phyloP scores from a whole-genome alignment of 768 basidiomycete species.

The Mycena vitilis region DNA sequence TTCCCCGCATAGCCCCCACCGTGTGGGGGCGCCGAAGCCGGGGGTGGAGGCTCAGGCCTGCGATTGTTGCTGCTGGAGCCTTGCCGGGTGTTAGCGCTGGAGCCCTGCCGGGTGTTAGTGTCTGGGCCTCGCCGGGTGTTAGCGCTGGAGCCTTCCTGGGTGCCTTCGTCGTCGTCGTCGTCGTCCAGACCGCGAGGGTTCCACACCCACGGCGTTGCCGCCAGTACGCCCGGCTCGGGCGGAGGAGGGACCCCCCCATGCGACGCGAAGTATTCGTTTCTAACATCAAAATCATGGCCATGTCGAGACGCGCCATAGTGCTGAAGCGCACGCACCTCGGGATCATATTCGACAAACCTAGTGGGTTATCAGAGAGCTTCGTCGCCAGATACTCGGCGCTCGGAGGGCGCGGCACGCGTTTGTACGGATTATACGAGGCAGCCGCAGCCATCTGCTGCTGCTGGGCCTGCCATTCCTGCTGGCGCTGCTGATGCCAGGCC shows the following conservation, averaged over 20 bases:
- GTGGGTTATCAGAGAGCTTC: slow-evolving; percentile 67
- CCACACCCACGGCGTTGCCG: slow-evolving; percentile 82
- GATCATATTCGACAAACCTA: slow-evolving; percentile 75
- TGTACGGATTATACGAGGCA: slow-evolving; percentile 67
- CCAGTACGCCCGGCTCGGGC: slow-evolving; percentile 48
- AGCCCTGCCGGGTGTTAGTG: slow-evolving; percentile 26
- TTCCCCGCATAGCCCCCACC: background rate
- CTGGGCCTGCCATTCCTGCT: slow-evolving; percentile 38
- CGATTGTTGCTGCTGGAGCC: slow-evolving; percentile 25
- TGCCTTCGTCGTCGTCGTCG: slow-evolving; percentile 24
- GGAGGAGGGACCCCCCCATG: slow-evolving; percentile 50
- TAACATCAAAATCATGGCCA: slow-evolving; percentile 10
- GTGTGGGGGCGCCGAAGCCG: slow-evolving; percentile 20
- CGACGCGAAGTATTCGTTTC: background rate
- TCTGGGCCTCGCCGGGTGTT: slow-evolving; percentile 20
- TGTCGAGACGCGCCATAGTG: slow-evolving; percentile 12
- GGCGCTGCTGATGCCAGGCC: slow-evolving; percentile 52
- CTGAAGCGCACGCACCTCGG: slow-evolving; percentile 59
- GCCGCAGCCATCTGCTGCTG: slow-evolving; percentile 42
- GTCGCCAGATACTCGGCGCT: slow-evolving; percentile 75
- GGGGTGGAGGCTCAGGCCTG: slow-evolving; percentile 27
- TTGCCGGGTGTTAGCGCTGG: slow-evolving; percentile 33
- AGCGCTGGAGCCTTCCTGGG: slow-evolving; percentile 33
- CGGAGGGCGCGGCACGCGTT: slow-evolving; percentile 68
- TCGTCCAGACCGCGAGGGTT: slow-evolving; percentile 61